These are phyloP conservation scores for Brettanomyces bruxellensis DNA, from an alignment of 805 yeast species.

Conservation along the genomic window DNA sequence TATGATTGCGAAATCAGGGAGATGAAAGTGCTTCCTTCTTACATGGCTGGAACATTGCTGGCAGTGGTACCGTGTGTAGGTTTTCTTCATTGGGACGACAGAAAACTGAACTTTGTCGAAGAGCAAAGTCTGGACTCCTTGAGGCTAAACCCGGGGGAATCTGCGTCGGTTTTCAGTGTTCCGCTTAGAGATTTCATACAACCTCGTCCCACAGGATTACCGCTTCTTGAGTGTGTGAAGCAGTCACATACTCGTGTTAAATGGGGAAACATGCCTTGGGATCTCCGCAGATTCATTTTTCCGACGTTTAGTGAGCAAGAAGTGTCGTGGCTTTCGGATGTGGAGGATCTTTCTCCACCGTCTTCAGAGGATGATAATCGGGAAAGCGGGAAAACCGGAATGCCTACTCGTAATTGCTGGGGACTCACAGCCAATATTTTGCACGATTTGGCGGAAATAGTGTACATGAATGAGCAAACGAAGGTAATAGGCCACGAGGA, in stretches of 20 bases:
- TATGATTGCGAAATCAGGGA: slow-evolving; percentile 54
- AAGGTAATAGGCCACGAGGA: slow-evolving; percentile 54
- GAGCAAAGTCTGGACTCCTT: slow-evolving; percentile 26
- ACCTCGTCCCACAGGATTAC: slow-evolving; percentile 21
- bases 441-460: slow-evolving; percentile 57
- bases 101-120: slow-evolving; percentile 17
- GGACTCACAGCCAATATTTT: slow-evolving; percentile 74
- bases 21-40: slow-evolving; percentile 62
- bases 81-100: slow-evolving; percentile 37
- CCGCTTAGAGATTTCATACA: slow-evolving; percentile 54
- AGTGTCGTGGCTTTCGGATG: slow-evolving; percentile 52
- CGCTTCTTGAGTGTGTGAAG: slow-evolving; percentile 25
- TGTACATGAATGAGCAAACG: slow-evolving; percentile 30
- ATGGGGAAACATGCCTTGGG: slow-evolving; percentile 74
- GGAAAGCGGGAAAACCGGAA: slow-evolving; percentile 29
- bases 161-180: slow-evolving; percentile 59
- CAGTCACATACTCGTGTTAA: slow-evolving; percentile 29
- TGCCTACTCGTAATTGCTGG: slow-evolving; percentile 63
- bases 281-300: slow-evolving; percentile 51
- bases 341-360: slow-evolving; percentile 52
- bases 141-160: slow-evolving; percentile 66
- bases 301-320: slow-evolving; percentile 47
- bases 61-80: slow-evolving; percentile 81
- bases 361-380: slow-evolving; percentile 24
- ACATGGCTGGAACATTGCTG: slow-evolving; percentile 69